Conservation (phyloP, 768 basidiomycete species). For the Naematelia encephala region DNA sequence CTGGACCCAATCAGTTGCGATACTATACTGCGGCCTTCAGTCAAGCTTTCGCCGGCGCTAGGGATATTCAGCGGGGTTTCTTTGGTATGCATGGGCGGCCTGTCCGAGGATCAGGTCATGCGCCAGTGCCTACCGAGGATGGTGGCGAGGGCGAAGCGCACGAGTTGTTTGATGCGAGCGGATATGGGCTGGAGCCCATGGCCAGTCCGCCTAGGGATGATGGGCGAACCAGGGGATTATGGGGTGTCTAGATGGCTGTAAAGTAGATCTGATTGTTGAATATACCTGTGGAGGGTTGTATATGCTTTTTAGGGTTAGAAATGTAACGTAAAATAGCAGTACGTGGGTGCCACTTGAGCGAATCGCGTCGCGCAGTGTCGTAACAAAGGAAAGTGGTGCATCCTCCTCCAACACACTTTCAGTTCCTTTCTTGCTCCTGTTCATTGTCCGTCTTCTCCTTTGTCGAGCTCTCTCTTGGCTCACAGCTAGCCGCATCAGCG, state of each 20-base stretch:
- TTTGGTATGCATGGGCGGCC: slow-evolving; percentile 37
- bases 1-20: slow-evolving; percentile 16
- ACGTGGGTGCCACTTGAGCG: not conserved
- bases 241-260: slow-evolving; percentile 14
- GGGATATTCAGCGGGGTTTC: slow-evolving; percentile 35
- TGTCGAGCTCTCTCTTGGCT: not conserved
- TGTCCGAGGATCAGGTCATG: slow-evolving; percentile 19
- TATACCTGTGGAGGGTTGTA: not conserved
- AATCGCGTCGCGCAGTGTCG: not conserved
- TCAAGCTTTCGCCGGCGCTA: slow-evolving; percentile 25
- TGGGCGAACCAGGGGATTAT: slow-evolving; percentile 14
- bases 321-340: not conserved
- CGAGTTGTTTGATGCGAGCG: slow-evolving; percentile 44
- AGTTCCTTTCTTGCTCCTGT: too few species aligned
- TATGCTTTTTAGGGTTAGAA: not conserved
- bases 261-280: not conserved
- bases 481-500: not conserved
- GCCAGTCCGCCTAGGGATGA: slow-evolving; percentile 14
- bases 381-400: not conserved
- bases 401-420: too few species aligned
- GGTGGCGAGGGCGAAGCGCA: slow-evolving; percentile 41
- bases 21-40: slow-evolving; percentile 34
- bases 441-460: too few species aligned
- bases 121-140: slow-evolving; percentile 22
- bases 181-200: slow-evolving; percentile 40